phyloP scores from a whole-genome alignment of 352 stramenopile genomes.

The Globisporangium echinulatum region DNA sequence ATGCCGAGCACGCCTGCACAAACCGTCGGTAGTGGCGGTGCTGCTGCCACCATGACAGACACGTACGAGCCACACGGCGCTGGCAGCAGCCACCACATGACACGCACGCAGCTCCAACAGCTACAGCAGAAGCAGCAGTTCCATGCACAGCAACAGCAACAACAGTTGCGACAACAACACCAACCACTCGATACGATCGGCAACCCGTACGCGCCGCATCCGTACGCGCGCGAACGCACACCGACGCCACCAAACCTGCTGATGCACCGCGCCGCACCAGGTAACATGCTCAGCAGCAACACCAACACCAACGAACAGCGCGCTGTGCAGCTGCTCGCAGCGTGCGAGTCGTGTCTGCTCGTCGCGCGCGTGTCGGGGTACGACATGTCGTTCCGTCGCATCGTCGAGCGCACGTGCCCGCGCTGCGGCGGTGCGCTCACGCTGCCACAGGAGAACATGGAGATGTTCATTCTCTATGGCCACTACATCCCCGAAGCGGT shows the following conservation, averaged over 20 bases:
- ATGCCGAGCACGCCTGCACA: not conserved
- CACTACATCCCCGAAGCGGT: conserved; percentile 72
- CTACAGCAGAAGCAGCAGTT: conserved; percentile 4
- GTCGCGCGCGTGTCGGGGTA: conserved; percentile 57
- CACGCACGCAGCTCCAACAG: conserved; percentile 9
- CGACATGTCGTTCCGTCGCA: conserved; percentile 79
- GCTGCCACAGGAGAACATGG: conserved; percentile 75
- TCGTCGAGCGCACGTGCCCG: conserved; percentile 74
- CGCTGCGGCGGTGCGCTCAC: conserved; percentile 51
- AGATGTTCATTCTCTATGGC: conserved; percentile 85
- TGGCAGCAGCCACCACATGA: conserved; percentile 1
- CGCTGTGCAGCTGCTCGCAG: conserved; percentile 56
- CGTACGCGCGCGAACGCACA: conserved; percentile 13
- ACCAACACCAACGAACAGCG: conserved; percentile 16
- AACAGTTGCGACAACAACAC: conserved; percentile 5
- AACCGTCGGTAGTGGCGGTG: not conserved
- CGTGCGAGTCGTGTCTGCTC: conserved; percentile 69
- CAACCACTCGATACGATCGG: conserved; percentile 1
- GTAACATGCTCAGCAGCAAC: not conserved
- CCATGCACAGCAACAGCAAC: conserved; percentile 11
- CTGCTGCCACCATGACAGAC: not conserved
- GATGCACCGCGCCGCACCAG: conserved; percentile 5
- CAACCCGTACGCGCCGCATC: conserved; percentile 8
- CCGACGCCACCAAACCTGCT: conserved; percentile 11
- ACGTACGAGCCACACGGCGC: conserved; percentile 5